Conservation (phyloP, 495 filamentous ascomycete genomes). For the Chaetomium fimeti region DNA sequence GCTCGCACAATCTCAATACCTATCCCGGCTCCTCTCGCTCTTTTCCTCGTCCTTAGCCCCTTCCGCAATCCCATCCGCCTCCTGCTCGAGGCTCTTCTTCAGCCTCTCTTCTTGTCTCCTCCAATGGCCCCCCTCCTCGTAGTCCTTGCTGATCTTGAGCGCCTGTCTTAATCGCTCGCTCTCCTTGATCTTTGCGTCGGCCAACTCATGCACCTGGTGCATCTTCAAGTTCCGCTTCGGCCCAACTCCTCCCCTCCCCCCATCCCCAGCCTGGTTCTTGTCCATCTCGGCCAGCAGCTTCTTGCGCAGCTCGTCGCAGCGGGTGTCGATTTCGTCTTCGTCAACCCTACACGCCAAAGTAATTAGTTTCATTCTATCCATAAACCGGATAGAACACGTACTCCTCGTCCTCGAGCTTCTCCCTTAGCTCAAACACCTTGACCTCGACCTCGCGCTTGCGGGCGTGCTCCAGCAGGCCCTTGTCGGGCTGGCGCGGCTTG, state of each 20-base stretch:
- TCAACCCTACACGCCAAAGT: constrained; percentile 52
- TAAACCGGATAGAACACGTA: constrained; percentile 36
- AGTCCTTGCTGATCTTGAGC: constrained; percentile 82
- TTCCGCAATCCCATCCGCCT: constrained; percentile 29
- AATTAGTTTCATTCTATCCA: neutral
- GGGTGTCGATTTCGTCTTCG: constrained; percentile 75
- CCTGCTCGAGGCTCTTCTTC: constrained; percentile 54
- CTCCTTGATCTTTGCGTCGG: constrained; percentile 94
- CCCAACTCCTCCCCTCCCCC: constrained; percentile 26
- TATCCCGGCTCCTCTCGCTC: constrained; percentile 7
- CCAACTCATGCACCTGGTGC: constrained; percentile 95
- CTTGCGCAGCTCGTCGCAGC: constrained; percentile 61
- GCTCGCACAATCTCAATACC: neutral
- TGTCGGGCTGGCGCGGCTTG: constrained; percentile 79
- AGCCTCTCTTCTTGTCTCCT: constrained; percentile 68
- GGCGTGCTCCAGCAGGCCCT: constrained; percentile 91
- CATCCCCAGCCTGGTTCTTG: constrained; percentile 28
- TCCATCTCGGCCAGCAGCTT: constrained; percentile 60
- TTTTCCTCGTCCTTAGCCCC: constrained; percentile 9
- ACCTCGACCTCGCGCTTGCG: constrained; percentile 84
- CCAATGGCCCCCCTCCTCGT: constrained; percentile 82
- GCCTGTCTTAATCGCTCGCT: constrained; percentile 85
- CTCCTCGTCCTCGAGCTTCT: constrained; percentile 87
- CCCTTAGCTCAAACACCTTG: constrained; percentile 84
- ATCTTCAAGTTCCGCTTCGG: constrained; percentile 65